Evolutionary conservation across 768 basidiomycete genomes (phyloP).

Genomic region (Megacollybia marginata): DNA sequence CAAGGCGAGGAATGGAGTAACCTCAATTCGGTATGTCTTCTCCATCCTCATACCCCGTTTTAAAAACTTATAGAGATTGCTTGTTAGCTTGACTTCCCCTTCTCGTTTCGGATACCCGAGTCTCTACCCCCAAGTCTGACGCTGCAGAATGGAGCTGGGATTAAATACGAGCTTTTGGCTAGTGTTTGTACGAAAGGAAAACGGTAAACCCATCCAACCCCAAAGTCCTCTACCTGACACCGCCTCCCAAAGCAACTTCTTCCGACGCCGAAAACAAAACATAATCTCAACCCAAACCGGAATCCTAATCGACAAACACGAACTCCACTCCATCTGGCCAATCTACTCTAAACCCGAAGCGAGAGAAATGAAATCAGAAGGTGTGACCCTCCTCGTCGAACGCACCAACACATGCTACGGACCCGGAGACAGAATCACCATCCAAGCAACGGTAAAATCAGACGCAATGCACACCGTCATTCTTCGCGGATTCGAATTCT

Average conservation of each 20-base stretch:
- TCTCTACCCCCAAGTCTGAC: constrained; percentile 80
- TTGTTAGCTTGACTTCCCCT: constrained; percentile 77
- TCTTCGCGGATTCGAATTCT: constrained; percentile 79
- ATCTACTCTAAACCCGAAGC: constrained; percentile 75
- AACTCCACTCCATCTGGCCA: constrained; percentile 90
- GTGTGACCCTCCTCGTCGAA: constrained; percentile 67
- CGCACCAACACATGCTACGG: constrained; percentile 68
- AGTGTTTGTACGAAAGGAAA: constrained; percentile 84
- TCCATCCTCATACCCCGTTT: constrained; percentile 3
- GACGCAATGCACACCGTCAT: no score
- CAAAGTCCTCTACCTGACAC: constrained; percentile 26
- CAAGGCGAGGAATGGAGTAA: constrained; percentile 67
- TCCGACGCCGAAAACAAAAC: constrained; percentile 71
- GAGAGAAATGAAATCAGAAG: no score
- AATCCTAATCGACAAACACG: constrained; percentile 89
- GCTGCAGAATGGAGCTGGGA: constrained; percentile 73
- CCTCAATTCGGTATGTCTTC: constrained; percentile 54
- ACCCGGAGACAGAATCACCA: constrained; percentile 59
- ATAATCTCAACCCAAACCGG: constrained; percentile 57
- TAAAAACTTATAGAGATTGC: neutral
- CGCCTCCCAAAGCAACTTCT: no score
- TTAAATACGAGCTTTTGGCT: constrained; percentile 91
- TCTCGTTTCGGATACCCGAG: no score
- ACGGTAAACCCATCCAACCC: constrained; percentile 38
- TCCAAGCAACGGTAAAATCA: constrained; percentile 67